phyloP scores from a whole-genome alignment of 2,329 filamentous ascomycete genomes.

The Cyphellophora europaea region DNA sequence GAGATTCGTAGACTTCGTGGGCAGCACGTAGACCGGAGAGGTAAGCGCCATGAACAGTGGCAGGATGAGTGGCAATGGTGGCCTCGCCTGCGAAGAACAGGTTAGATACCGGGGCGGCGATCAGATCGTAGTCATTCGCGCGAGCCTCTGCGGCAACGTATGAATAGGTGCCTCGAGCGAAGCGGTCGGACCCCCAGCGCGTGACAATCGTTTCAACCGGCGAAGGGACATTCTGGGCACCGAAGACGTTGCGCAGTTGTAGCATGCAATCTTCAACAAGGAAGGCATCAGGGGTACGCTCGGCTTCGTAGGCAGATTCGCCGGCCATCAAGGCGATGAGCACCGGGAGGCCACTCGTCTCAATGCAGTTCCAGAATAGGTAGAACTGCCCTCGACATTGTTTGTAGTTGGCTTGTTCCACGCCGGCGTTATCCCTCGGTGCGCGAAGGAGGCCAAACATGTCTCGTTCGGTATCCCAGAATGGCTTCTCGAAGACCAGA shows the following conservation, averaged over 20 bases:
- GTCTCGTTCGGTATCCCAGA: constrained; percentile 83
- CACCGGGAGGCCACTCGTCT: constrained; percentile 78
- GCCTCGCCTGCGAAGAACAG: constrained; percentile 94
- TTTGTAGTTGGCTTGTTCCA: constrained; percentile 70
- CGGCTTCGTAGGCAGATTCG: constrained; percentile 82
- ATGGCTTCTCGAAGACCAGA: constrained; percentile 76
- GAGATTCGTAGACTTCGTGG: constrained; percentile 68
- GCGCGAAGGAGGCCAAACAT: constrained; percentile 89
- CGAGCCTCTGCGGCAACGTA: constrained; percentile 77
- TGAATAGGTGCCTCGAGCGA: constrained; percentile 91
- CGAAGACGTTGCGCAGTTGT: constrained; percentile 69
- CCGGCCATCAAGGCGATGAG: constrained; percentile 92
- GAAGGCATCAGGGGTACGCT: constrained; percentile 62
- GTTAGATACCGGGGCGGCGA: constrained; percentile 77
- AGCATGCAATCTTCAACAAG: constrained; percentile 73
- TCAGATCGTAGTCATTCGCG: constrained; percentile 81
- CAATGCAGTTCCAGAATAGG: constrained; percentile 92
- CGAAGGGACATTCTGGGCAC: constrained; percentile 53
- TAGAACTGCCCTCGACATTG: constrained; percentile 83
- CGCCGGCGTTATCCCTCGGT: constrained; percentile 56
- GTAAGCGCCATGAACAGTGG: constrained; percentile 94
- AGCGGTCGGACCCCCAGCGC: constrained; percentile 82
- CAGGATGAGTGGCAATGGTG: constrained; percentile 89
- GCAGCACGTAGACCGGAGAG: constrained; percentile 85
- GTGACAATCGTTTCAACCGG: constrained; percentile 84